Evolutionary conservation across 2,329 filamentous ascomycete genomes (phyloP), one percentile per base, ranked within the genome.

Genomic region (Fusarium succisae): DNA sequence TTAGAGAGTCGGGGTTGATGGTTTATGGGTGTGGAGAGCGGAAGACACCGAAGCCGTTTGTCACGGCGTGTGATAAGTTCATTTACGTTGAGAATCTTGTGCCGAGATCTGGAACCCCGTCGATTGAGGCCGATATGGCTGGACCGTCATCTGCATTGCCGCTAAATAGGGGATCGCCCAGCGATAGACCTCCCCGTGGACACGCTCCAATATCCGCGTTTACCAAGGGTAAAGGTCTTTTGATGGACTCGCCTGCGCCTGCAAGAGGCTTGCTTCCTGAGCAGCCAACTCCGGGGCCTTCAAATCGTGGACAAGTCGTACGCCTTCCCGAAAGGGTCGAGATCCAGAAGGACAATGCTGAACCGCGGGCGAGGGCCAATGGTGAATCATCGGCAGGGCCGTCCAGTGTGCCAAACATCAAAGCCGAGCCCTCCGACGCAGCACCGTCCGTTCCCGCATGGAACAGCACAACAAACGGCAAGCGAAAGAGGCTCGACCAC

Each of bases 41-140:
- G 6, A 80, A 80, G 67, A 82, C 81, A 3, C 80, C 81, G 1
- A 69, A 75, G 44, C 77, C 81, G 0, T 80, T 83, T 26, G 78
- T 82, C 18, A 71, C 70, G 1, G 80, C 81, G 22, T 82, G 80
- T 68, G 79, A 82, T 65, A 80, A 79, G 65, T 82, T 82, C 43
- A 78, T 80, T 26, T 80, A 81, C 45, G 63, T 76, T 13, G 77
- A 79, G 51, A 77, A 79, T 24, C 71, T 79, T 0, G 26, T 39
- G 10, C 57, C 60, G 6, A 35, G 45, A 22, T 41, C 43, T 28
- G 50, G 45, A 2, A 38, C 44, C 1, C 30, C 20, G 1, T 50
- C 45, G 1, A 20, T 38, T 4, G 38, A 44, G 4, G 10, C 6
- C 10, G 22, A 17, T 14, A 7, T 13, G 7, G 37, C 13, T 4